Evolutionary conservation across 768 basidiomycete species (phyloP).

Genomic region (Pisolithus microcarpus): DNA sequence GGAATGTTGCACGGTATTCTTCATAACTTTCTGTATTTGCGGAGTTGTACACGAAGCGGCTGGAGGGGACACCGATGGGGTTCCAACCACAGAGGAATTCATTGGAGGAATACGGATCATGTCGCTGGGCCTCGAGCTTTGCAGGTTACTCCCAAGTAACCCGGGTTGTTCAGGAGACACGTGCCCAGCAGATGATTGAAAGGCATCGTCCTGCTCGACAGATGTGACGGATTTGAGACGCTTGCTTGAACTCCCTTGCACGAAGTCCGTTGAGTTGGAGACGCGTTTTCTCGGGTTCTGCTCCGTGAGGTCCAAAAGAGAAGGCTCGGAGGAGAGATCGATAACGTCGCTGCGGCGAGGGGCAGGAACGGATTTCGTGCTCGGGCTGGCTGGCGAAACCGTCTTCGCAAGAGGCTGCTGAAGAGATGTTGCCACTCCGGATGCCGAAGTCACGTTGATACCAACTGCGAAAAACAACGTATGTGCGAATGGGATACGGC

Average conservation of each 20-base stretch:
- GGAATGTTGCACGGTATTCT: background rate
- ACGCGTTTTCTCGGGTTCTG: conserved; percentile 24
- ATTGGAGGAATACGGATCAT: background rate
- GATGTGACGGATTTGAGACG: conserved; percentile 23
- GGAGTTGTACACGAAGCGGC: background rate
- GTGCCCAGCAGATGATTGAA: conserved; percentile 9
- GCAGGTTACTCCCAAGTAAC: conserved; percentile 8
- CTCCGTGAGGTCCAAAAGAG: conserved; percentile 2
- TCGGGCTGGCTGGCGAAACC: background rate
- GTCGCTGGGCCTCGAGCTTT: background rate
- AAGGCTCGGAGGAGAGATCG: conserved; percentile 11
- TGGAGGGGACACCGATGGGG: background rate
- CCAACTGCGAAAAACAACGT: conserved; percentile 17
- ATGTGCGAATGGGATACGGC: background rate
- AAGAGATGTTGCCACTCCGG: conserved; percentile 35
- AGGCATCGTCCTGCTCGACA: conserved; percentile 21
- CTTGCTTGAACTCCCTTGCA: conserved; percentile 19
- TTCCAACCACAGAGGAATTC: background rate
- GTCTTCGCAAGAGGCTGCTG: conserved; percentile 38
- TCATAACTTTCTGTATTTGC: background rate
- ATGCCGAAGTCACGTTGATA: conserved; percentile 12
- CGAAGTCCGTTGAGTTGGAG: conserved; percentile 15
- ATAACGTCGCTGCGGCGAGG: conserved; percentile 5
- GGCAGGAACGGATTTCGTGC: conserved; percentile 7
- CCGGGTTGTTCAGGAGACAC: conserved; percentile 11